These are phyloP conservation scores for Alternaria infectoria DNA, from an alignment of 2,329 filamentous ascomycete genomes.

Conservation along the genomic window DNA sequence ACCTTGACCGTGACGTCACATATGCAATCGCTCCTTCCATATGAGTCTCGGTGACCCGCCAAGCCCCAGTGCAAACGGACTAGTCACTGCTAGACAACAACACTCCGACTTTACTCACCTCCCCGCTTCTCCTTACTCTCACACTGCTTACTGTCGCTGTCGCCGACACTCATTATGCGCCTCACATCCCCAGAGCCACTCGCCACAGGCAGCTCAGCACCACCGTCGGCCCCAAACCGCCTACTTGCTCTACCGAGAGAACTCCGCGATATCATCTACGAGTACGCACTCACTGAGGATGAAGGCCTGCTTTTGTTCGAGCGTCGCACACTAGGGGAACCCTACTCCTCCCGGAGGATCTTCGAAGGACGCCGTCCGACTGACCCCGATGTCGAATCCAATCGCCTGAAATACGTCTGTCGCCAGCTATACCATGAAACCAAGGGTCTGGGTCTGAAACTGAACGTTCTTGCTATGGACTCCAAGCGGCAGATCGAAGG, in stretches of 20 bases:
- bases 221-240: background rate
- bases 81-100: background rate
- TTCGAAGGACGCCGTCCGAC: no score
- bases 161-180: background rate
- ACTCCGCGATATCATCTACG: background rate
- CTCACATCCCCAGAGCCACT: background rate
- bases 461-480: background rate
- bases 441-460: background rate
- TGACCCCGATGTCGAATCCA: no score
- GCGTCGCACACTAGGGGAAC: no score
- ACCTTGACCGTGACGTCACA: no score
- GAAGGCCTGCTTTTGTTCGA: rapidly evolving
- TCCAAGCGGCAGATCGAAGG: background rate
- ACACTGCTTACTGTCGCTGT: background rate
- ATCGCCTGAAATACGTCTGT: background rate
- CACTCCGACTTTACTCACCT: background rate
- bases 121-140: background rate
- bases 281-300: background rate
- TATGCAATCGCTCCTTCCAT: background rate
- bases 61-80: background rate
- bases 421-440: background rate
- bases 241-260: background rate
- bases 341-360: no score
- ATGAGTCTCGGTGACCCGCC: no score
- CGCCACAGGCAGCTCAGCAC: background rate